These are phyloP conservation scores for Colletotrichum tofieldiae DNA, from an alignment of 2,329 filamentous ascomycete genomes.

Conservation along the genomic window DNA sequence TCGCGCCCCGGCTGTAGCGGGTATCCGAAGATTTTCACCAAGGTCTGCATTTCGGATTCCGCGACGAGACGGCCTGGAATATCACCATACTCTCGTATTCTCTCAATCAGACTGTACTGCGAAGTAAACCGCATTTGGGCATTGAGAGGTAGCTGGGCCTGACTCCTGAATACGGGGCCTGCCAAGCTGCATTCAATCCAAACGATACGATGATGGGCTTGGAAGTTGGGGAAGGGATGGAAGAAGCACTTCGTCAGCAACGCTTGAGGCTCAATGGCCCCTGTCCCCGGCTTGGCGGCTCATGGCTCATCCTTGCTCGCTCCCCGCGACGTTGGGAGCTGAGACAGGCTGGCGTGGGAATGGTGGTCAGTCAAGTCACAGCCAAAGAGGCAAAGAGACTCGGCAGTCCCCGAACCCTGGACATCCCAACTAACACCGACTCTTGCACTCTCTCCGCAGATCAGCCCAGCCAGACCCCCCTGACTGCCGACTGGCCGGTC, in stretches of 20 bases:
- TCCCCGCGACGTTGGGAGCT: slow-evolving; percentile 40
- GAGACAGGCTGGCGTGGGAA: slow-evolving; percentile 40
- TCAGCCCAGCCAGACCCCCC: slow-evolving; percentile 33
- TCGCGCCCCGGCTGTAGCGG: slow-evolving; percentile 10
- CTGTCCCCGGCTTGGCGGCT: slow-evolving; percentile 26
- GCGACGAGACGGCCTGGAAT: slow-evolving; percentile 12
- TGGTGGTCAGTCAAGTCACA: slow-evolving; percentile 41
- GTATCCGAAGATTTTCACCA: slow-evolving; percentile 24
- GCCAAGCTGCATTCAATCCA: slow-evolving; percentile 35
- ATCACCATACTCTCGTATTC: slow-evolving; percentile 15
- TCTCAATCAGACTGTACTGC: slow-evolving; percentile 2
- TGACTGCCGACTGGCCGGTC: slow-evolving; percentile 29
- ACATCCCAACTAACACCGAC: slow-evolving; percentile 36
- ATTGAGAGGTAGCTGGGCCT: neutral
- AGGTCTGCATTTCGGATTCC: slow-evolving; percentile 20
- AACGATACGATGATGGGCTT: slow-evolving; percentile 41
- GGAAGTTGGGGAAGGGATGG: slow-evolving; percentile 35
- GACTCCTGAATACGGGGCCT: slow-evolving; percentile 31
- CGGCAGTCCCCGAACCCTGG: slow-evolving; percentile 42
- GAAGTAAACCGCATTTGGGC: neutral
- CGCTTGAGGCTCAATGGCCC: slow-evolving; percentile 27
- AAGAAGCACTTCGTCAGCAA: slow-evolving; percentile 31
- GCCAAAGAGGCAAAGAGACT: slow-evolving; percentile 33
- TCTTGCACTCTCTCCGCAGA: slow-evolving; percentile 32
- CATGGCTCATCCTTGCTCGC: slow-evolving; percentile 34